phyloP scores from a whole-genome alignment of 805 yeast species.

The Candida oleophila region DNA sequence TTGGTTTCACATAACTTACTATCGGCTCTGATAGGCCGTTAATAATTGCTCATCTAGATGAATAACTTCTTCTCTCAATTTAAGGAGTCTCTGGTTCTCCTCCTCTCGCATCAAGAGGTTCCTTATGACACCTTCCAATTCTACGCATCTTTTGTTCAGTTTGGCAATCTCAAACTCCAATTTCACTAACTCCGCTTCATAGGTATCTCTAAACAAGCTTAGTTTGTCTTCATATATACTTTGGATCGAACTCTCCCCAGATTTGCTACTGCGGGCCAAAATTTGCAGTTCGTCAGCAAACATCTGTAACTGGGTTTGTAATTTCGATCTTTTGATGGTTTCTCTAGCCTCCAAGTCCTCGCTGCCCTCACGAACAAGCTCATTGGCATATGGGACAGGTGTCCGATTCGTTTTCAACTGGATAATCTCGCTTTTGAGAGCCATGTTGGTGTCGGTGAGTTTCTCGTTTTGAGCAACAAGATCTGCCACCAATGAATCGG shows the following conservation, averaged over 20 bases:
- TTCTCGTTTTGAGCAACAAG: not conserved
- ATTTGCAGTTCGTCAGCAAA: not conserved
- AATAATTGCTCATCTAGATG: conserved; percentile 1
- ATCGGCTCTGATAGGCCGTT: not conserved
- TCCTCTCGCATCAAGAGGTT: not conserved
- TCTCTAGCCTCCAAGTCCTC: not conserved
- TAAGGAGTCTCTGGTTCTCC: conserved; percentile 1
- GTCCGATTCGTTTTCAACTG: not conserved
- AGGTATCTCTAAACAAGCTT: not conserved
- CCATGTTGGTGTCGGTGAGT: not conserved
- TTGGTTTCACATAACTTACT: not conserved
- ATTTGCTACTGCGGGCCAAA: not conserved
- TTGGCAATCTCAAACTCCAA: not conserved
- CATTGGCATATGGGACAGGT: too few relatives aligned
- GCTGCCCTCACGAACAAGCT: not conserved
- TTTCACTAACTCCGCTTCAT: not conserved
- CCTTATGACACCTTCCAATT: not conserved
- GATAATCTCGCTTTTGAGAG: not conserved
- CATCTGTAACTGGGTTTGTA: not conserved
- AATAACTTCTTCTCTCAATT: conserved; percentile 3
- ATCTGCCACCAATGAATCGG: not conserved
- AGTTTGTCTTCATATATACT: not conserved
- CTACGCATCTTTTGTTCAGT: not conserved
- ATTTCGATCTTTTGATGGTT: not conserved
- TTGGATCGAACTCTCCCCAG: not conserved